phyloP scores from a whole-genome alignment of 2,329 filamentous ascomycete species.

The Pleomassaria siparia region DNA sequence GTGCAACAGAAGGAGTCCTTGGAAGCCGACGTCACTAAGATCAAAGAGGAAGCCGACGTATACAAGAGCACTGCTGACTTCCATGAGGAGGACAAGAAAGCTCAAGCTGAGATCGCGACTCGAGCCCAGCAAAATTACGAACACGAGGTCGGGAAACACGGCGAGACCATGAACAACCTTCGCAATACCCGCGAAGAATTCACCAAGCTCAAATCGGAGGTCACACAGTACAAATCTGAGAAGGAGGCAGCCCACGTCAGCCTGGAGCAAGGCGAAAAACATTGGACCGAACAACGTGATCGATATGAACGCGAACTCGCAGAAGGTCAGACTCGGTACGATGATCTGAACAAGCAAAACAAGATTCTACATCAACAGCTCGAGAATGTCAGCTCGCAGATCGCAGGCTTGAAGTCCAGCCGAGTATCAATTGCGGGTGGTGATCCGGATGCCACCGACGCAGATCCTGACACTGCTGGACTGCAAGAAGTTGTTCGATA shows the following conservation, averaged over 20 bases:
- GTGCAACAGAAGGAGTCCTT: conserved; percentile 81
- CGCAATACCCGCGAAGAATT: conserved; percentile 77
- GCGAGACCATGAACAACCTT: conserved; percentile 85
- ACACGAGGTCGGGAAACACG: conserved; percentile 89
- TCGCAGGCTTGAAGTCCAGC: conserved; percentile 75
- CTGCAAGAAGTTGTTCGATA: conserved; percentile 90
- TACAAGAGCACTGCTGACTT: conserved; percentile 78
- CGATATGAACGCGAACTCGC: conserved; percentile 81
- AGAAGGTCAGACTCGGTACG: conserved; percentile 75
- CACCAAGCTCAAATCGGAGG: conserved; percentile 78
- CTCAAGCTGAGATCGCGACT: conserved; percentile 89
- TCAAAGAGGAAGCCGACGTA: conserved; percentile 82
- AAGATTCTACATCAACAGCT: conserved; percentile 86
- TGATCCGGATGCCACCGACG: conserved; percentile 52
- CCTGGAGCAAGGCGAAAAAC: conserved; percentile 77
- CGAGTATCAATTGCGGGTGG: conserved; percentile 59
- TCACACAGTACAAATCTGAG: conserved; percentile 74
- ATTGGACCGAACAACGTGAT: conserved; percentile 80
- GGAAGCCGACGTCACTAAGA: conserved; percentile 74
- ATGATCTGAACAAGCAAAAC: conserved; percentile 87
- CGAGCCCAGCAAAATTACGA: conserved; percentile 96
- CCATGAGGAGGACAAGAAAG: conserved; percentile 87
- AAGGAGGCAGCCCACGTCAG: conserved; percentile 82
- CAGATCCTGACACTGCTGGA: conserved; percentile 67
- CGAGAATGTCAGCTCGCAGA: conserved; percentile 78